These are phyloP conservation scores for Cucurbita argyrosperma DNA, from an alignment of 306 rosid genomes.

Conservation along the genomic window DNA sequence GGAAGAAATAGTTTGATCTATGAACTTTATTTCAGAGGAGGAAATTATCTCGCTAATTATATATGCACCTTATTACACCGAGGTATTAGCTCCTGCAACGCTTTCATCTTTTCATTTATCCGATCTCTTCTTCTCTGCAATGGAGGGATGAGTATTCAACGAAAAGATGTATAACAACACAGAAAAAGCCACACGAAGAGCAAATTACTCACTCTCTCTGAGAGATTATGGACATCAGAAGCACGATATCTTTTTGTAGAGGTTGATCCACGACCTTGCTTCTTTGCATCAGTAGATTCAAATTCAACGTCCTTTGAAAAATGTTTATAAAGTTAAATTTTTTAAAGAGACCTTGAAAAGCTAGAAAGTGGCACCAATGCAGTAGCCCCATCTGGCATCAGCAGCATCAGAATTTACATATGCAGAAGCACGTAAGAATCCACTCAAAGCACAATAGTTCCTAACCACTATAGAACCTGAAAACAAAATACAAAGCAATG, in stretches of 20 bases:
- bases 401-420: not conserved
- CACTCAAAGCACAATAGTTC: not conserved
- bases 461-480: not conserved
- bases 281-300: slow-evolving; percentile 38
- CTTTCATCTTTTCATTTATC: slow-evolving; percentile 77
- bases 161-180: not conserved
- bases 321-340: not conserved
- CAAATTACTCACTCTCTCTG: slow-evolving; percentile 59
- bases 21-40: not conserved
- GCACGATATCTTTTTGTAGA: slow-evolving; percentile 63
- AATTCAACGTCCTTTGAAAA: slow-evolving; percentile 36
- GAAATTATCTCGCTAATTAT: not conserved
- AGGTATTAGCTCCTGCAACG: slow-evolving; percentile 78
- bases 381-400: not conserved
- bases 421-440: not conserved
- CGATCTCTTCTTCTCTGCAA: slow-evolving; percentile 81
- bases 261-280: slow-evolving; percentile 31
- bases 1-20: not conserved
- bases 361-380: not conserved
- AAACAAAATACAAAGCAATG: not conserved
- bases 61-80: slow-evolving; percentile 60
- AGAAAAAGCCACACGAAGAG: not conserved
- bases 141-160: not conserved
- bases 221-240: slow-evolving; percentile 80
- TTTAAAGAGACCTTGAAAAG: not conserved